Evolutionary conservation across 805 yeast genomes (phyloP), one percentile per base, ranked within the genome.

Genomic region (Candida railenensis): DNA sequence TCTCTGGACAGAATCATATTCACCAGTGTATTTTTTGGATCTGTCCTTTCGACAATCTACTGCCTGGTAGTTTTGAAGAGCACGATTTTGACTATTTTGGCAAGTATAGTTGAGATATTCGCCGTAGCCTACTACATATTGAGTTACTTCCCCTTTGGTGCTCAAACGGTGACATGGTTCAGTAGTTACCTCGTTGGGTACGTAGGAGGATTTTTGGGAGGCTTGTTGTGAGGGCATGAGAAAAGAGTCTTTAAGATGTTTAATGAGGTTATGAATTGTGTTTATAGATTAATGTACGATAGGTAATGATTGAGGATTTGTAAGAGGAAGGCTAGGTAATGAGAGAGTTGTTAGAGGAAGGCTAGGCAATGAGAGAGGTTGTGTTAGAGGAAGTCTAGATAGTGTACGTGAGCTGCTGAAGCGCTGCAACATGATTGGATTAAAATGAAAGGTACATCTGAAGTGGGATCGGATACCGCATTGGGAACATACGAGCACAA

Each of bases 141-240:
- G 37, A 87, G 96, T 57, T 94, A 94, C 65, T 92, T 94, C 77
- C 99, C 99, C 12, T 87, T 91, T 69, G 99, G 99, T 11, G 87
- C 92, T 1, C 85, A 87, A 50, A 86, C 95, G 2, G 61, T 76
- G 55, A 72, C 78, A 32, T 69, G 76, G 77, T 65, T 79, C 49
- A 62, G 77, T 21, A 71, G 74, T 49, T 67, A 76, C 57, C 60
- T 67, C 32, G 58, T 68, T 19, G 77, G 77, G 3, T 73, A 70
- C 54, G 44, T 73, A 15, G 76, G 77, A 3, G 77, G 77, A 2
- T 69, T 78, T 55, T 62, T 79, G 42, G 81, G 82, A 3, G 72
- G 73, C 18, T 56, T 71, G 20, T 22, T 25, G 5, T 39, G 21
- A 40, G 21, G 11, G 9, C 5, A 25, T 7, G 11, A 25, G 11